Percentiles rank a stretch among this genome's conserved stretches.
These are phyloP conservation scores for Cyclospora cayetanensis DNA, from an alignment of 169 alveolate genomes.

Conservation along the genomic window DNA sequence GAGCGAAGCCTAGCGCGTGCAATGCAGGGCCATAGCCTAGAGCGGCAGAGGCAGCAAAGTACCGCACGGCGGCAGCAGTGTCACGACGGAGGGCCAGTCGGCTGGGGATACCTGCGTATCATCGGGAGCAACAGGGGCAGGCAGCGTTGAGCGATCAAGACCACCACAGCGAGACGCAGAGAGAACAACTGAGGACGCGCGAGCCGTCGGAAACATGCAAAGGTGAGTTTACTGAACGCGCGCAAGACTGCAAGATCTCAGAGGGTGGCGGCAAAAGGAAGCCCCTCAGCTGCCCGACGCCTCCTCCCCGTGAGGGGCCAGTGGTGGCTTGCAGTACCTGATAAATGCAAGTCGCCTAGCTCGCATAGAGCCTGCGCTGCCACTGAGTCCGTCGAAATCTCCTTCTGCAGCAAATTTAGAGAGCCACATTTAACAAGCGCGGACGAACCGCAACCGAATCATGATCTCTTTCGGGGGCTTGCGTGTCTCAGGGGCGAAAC, in stretches of 20 bases:
- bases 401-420: slow-evolving; percentile 1
- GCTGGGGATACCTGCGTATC: slow-evolving; percentile 10
- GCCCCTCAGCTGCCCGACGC: too few relatives aligned
- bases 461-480: background rate
- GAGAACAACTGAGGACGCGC: too few relatives aligned
- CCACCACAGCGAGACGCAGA: too few relatives aligned
- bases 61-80: background rate
- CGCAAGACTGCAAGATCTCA: too few relatives aligned
- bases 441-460: slow-evolving; percentile 4
- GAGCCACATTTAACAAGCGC: too few relatives aligned
- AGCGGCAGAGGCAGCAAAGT: background rate
- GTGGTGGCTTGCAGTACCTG: slow-evolving; percentile 22
- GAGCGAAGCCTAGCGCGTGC: slow-evolving; percentile 66
- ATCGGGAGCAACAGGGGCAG: too few relatives aligned
- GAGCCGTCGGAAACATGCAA: too few relatives aligned
- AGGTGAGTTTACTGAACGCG: too few relatives aligned
- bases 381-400: background rate
- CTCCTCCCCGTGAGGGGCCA: too few relatives aligned
- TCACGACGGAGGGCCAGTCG: slow-evolving; percentile 35
- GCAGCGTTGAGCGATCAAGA: too few relatives aligned
- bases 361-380: background rate
- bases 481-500: background rate
- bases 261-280: too few relatives aligned
- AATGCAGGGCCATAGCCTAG: slow-evolving; percentile 55
- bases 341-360: background rate